Evolutionary conservation across 2,329 filamentous ascomycete genomes (phyloP).

Genomic region (Cytospora schulzeri): DNA sequence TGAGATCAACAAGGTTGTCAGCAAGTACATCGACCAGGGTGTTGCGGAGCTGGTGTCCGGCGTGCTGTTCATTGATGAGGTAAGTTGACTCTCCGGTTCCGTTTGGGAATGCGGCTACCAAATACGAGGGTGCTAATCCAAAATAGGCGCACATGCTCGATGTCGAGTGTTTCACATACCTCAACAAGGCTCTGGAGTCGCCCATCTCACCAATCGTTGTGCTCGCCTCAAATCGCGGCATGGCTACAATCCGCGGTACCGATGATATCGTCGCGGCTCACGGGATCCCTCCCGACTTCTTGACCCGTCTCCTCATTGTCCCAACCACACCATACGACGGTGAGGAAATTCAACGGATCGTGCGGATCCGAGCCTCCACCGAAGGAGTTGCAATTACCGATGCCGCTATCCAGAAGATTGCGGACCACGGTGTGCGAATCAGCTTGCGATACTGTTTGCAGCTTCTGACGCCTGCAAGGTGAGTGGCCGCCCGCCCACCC

Average conservation of each 20-base stretch:
- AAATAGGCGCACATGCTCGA: constrained; percentile 96
- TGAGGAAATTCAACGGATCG: constrained; percentile 90
- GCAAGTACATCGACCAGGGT: constrained; percentile 97
- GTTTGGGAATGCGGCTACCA: constrained; percentile 9
- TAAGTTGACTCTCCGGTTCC: constrained; percentile 44
- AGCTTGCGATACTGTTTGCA: constrained; percentile 93
- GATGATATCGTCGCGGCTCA: constrained; percentile 82
- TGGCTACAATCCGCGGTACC: constrained; percentile 88
- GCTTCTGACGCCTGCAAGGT: constrained; percentile 81
- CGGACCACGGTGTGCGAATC: constrained; percentile 83
- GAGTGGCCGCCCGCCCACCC: constrained; percentile 35
- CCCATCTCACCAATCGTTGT: constrained; percentile 96
- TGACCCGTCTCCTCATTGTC: constrained; percentile 92
- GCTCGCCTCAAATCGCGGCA: constrained; percentile 93
- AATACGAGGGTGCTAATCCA: constrained; percentile 28
- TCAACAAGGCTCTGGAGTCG: constrained; percentile 96
- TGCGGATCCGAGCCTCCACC: constrained; percentile 79
- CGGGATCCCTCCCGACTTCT: constrained; percentile 90
- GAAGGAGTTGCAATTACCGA: constrained; percentile 81
- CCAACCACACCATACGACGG: constrained; percentile 88
- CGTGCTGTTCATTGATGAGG: constrained; percentile 98
- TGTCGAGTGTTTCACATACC: constrained; percentile 97
- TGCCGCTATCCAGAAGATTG: constrained; percentile 82
- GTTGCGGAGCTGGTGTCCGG: constrained; percentile 97
- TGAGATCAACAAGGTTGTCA: constrained; percentile 99